These are phyloP conservation scores for Suhomyces bokatorum DNA, from an alignment of 1,139 yeast species.

Conservation along the genomic window DNA sequence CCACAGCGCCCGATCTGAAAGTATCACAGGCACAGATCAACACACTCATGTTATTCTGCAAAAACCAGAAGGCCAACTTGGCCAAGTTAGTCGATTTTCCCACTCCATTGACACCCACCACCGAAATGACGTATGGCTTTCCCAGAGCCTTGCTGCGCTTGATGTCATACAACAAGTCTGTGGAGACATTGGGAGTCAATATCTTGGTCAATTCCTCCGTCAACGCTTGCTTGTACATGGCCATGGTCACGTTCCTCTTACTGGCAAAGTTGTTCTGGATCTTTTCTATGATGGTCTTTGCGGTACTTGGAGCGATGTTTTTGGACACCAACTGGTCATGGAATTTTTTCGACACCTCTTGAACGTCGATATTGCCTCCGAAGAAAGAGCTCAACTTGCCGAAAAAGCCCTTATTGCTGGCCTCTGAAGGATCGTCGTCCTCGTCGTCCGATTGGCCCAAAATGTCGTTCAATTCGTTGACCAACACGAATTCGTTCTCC, in stretches of 20 bases:
- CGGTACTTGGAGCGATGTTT: conserved; percentile 46
- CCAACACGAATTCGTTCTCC: conserved; percentile 44
- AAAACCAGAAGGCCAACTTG: conserved; percentile 90
- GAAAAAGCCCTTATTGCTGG: conserved; percentile 29
- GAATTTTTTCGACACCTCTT: conserved; percentile 45
- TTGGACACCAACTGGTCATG: conserved; percentile 45
- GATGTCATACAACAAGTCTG: conserved; percentile 83
- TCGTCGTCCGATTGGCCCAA: conserved; percentile 36
- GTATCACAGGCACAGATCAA: conserved; percentile 97
- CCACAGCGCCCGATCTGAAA: conserved; percentile 97
- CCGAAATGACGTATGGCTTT: conserved; percentile 88
- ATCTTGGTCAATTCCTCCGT: conserved; percentile 77
- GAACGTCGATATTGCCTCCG: conserved; percentile 39
- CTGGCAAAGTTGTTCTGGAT: conserved; percentile 31
- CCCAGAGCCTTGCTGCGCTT: conserved; percentile 46
- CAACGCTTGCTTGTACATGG: conserved; percentile 55
- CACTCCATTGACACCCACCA: conserved; percentile 97
- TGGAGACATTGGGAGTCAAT: conserved; percentile 88
- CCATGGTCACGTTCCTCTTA: conserved; percentile 33
- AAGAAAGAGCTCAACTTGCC: conserved; percentile 40
- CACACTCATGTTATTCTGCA: conserved; percentile 85
- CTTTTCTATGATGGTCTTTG: conserved; percentile 38
- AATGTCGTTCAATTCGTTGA: conserved; percentile 45
- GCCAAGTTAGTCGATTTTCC: conserved; percentile 96
- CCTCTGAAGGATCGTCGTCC: conserved; percentile 13